Percentiles rank a stretch among this genome's conserved stretches.
Conservation (phyloP, 352 stramenopile species). For the Pythium angustatum region DNA sequence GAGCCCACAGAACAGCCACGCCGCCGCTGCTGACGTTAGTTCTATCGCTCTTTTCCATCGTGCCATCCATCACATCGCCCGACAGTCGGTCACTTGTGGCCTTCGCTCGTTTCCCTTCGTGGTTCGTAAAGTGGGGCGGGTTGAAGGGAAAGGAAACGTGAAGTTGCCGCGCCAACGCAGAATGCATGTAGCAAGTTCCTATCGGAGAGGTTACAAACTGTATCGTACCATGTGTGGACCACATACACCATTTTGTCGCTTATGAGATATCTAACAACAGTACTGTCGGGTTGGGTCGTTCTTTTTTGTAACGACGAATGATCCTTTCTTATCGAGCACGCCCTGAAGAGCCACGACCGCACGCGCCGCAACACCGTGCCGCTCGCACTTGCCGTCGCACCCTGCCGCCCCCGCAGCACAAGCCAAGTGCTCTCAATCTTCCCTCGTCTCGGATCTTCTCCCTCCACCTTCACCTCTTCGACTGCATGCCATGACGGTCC, state of each 20-base stretch:
- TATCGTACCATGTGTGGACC: background rate
- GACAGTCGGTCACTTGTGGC: background rate
- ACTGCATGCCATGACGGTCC: conserved; percentile 21
- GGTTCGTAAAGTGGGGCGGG: background rate
- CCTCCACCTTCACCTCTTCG: too few relatives aligned
- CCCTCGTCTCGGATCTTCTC: background rate
- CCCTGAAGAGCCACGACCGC: conserved; percentile 23
- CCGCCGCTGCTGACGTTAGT: background rate
- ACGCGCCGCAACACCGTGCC: background rate
- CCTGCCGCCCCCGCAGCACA: background rate
- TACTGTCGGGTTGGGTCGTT: background rate
- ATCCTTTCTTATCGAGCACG: background rate
- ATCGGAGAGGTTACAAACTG: background rate
- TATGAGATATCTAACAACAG: conserved; percentile 13
- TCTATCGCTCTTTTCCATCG: background rate
- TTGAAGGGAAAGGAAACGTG: background rate
- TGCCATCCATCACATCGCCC: background rate
- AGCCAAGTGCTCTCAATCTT: background rate
- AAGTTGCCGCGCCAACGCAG: conserved; percentile 7
- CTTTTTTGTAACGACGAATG: background rate
- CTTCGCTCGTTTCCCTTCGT: conserved; percentile 9
- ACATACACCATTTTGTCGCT: too few relatives aligned
- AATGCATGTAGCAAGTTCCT: conserved; percentile 9
- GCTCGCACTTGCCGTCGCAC: background rate
- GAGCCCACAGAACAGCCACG: background rate